A percentile compares a stretch with the other conserved stretches of the same genome.
Conservation (phyloP, 768 basidiomycete genomes). For the Mycena chlorophos region DNA sequence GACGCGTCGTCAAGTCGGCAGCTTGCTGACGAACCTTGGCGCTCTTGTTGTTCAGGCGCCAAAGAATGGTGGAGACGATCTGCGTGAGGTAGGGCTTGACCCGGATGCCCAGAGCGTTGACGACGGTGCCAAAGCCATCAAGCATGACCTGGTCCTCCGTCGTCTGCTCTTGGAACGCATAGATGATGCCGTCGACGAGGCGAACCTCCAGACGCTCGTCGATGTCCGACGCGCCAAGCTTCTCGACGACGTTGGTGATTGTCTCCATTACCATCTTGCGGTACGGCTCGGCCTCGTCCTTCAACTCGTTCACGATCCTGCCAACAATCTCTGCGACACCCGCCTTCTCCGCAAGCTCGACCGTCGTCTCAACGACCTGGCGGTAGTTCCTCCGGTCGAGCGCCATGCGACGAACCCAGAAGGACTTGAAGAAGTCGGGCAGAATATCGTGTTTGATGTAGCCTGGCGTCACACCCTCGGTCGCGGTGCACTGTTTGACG, state of each 20-base stretch:
- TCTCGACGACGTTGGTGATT: conserved; percentile 92
- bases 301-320: conserved; percentile 83
- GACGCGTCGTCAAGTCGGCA: conserved; percentile 93
- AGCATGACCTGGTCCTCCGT: conserved; percentile 99
- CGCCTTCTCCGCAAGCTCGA: conserved; percentile 95
- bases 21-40: conserved; percentile 99
- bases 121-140: conserved; percentile 96
- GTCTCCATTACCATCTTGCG: conserved; percentile 99
- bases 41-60: conserved; percentile 99
- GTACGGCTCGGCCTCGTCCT: conserved; percentile 88
- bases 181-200: conserved; percentile 97
- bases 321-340: conserved; percentile 97
- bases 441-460: conserved; percentile 98
- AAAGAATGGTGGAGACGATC: conserved; percentile 97
- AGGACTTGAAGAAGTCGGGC: conserved; percentile 98
- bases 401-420: conserved; percentile 99
- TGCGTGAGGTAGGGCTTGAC: conserved; percentile 99
- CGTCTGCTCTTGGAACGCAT: conserved; percentile 99
- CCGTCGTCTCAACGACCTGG: conserved; percentile 98
- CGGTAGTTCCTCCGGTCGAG: conserved; percentile 94
- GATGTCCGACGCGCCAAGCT: conserved; percentile 94
- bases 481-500: conserved; percentile 97
- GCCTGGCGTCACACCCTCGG: conserved; percentile 92
- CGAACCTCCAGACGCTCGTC: conserved; percentile 94
- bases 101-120: conserved; percentile 92